These are phyloP conservation scores for Saturnispora hagleri DNA, from an alignment of 805 yeast genomes.

Conservation along the genomic window DNA sequence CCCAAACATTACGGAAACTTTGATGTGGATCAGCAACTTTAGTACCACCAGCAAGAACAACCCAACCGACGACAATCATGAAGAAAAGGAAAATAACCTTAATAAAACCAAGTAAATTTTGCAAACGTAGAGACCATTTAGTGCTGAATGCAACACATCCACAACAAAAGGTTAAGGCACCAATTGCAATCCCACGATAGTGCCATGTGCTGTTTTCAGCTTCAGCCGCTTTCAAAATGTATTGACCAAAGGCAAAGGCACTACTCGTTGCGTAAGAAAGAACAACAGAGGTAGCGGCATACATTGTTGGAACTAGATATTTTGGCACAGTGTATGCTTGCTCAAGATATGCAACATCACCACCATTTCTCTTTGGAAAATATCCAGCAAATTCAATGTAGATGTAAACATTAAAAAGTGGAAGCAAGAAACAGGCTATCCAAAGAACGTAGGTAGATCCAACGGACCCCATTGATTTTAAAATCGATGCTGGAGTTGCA, in stretches of 20 bases:
- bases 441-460: slow-evolving; percentile 37
- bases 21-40: slow-evolving; percentile 19
- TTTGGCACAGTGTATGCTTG: slow-evolving; percentile 59
- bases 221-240: slow-evolving; percentile 66
- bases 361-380: slow-evolving; percentile 58
- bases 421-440: slow-evolving; percentile 33
- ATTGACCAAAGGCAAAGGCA: slow-evolving; percentile 72
- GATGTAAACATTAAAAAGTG: slow-evolving; percentile 30
- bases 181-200: slow-evolving; percentile 69
- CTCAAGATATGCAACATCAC: slow-evolving; percentile 76
- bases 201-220: slow-evolving; percentile 63
- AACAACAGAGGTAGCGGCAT: slow-evolving; percentile 63
- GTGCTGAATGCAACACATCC: slow-evolving; percentile 52
- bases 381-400: slow-evolving; percentile 36
- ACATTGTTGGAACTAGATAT: slow-evolving; percentile 55
- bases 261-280: slow-evolving; percentile 85
- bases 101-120: slow-evolving; percentile 59
- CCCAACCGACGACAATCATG: slow-evolving; percentile 75
- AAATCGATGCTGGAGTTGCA: slow-evolving; percentile 56
- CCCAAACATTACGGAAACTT: slow-evolving; percentile 30
- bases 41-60: slow-evolving; percentile 69
- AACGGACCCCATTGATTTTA: slow-evolving; percentile 35
- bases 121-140: slow-evolving; percentile 57
- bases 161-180: slow-evolving; percentile 63
- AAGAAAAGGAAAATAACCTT: slow-evolving; percentile 63